Percentiles rank a stretch among this genome's conserved stretches.
phyloP scores from a whole-genome alignment of 1,139 yeast species.

The Lodderomyces theae region DNA sequence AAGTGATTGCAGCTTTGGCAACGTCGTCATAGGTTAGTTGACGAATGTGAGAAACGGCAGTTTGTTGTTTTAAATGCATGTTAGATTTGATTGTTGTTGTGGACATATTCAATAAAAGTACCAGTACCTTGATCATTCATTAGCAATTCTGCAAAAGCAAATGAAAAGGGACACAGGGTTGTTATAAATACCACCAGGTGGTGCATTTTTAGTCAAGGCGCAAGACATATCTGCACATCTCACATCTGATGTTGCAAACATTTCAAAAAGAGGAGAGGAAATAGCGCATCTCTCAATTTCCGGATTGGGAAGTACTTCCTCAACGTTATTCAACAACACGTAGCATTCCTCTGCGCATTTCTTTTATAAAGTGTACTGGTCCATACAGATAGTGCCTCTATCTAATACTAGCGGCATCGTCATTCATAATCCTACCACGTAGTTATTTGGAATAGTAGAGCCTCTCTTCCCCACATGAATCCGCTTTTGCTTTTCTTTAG shows the following conservation, averaged over 20 bases:
- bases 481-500: no score
- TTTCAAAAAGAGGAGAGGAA: background rate
- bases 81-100: conserved; percentile 3
- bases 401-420: no score
- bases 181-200: no score
- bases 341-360: background rate
- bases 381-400: no score
- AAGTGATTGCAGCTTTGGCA: conserved; percentile 53
- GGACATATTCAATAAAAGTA: background rate
- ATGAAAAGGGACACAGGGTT: no score
- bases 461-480: no score
- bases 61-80: background rate
- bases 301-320: background rate
- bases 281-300: background rate
- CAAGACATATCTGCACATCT: background rate
- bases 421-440: no score
- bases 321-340: background rate
- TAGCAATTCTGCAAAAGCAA: no score
- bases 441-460: no score
- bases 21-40: conserved; percentile 42
- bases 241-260: background rate
- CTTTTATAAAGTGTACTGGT: background rate
- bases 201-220: no score
- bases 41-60: conserved; percentile 16
- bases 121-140: background rate